Conservation (phyloP, 768 basidiomycete species). For the Gloeopeniophorella convolvens region DNA sequence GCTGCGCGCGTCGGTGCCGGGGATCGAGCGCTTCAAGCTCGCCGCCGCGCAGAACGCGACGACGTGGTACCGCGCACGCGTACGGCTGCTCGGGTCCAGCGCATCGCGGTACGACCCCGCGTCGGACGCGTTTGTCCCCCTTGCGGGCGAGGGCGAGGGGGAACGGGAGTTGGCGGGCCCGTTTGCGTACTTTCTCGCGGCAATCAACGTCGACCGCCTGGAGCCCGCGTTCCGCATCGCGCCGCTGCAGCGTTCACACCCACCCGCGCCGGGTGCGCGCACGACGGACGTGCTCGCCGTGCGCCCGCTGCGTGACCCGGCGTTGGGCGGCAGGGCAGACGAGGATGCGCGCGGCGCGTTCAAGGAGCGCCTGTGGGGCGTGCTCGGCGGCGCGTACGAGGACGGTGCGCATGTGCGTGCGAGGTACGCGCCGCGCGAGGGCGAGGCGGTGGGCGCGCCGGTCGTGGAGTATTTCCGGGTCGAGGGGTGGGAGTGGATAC, state of each 20-base stretch:
- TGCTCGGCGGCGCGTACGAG: constrained; percentile 66
- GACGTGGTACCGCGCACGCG: constrained; percentile 60
- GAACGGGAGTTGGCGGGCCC: constrained; percentile 60
- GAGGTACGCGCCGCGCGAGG: constrained; percentile 39
- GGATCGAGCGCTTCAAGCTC: constrained; percentile 80
- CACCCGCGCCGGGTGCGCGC: constrained; percentile 32
- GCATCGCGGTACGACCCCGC: constrained; percentile 62
- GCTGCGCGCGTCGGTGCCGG: constrained; percentile 62
- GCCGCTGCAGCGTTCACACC: constrained; percentile 47
- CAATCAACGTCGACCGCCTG: constrained; percentile 78
- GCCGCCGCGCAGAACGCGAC: constrained; percentile 73
- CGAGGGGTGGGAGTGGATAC: constrained; percentile 81
- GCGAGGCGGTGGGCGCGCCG: constrained; percentile 40
- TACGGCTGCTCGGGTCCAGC: constrained; percentile 52
- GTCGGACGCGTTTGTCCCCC: constrained; percentile 40
- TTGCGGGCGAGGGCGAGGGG: constrained; percentile 31
- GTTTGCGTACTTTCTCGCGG: constrained; percentile 80
- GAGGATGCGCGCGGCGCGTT: constrained; percentile 41
- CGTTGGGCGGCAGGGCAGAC: constrained; percentile 34
- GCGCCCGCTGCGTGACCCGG: constrained; percentile 61
- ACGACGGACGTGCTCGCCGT: constrained; percentile 72
- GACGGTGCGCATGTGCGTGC: constrained; percentile 67
- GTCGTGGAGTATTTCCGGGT: constrained; percentile 78
- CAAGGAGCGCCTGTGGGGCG: constrained; percentile 43
- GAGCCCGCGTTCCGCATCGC: constrained; percentile 78